Evolutionary conservation across 169 alveolate genomes (phyloP).

Genomic region (Eimeria praecox): DNA sequence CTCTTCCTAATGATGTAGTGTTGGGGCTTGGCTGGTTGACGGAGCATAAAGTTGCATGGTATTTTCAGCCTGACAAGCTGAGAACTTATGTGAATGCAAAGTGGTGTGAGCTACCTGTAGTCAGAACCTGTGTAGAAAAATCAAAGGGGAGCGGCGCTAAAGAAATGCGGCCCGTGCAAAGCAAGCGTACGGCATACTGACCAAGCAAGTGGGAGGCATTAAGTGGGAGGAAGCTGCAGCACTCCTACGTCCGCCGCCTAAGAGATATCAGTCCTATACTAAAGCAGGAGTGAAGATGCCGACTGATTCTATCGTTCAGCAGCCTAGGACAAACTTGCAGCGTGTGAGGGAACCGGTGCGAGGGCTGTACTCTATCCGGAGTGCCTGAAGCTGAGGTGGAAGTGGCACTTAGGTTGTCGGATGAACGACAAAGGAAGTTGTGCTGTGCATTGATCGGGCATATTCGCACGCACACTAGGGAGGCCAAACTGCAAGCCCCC

Average conservation of each 20-base stretch:
- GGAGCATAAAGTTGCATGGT: neutral
- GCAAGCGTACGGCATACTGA: neutral
- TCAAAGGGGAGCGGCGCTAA: neutral
- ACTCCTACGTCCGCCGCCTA: neutral
- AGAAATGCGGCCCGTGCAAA: neutral
- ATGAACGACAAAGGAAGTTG: neutral
- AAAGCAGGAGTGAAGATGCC: neutral
- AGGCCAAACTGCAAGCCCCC: neutral
- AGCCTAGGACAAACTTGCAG: neutral
- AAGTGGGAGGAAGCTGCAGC: neutral
- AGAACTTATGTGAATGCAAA: neutral
- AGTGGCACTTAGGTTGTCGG: neutral
- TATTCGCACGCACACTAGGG: neutral
- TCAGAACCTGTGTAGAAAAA: neutral
- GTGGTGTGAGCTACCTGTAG: neutral
- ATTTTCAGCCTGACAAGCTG: neutral
- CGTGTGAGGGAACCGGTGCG: neutral
- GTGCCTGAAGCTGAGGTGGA: neutral
- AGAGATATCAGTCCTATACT: neutral
- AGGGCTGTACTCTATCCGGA: neutral
- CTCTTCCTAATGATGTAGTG: neutral
- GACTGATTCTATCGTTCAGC: neutral
- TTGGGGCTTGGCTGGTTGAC: neutral
- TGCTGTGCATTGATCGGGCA: neutral
- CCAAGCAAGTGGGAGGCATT: neutral